Evolutionary conservation across 1,284 basidiomycete genomes (phyloP), one percentile per base, ranked within the genome.

Genomic region (Trametes hirsuta): DNA sequence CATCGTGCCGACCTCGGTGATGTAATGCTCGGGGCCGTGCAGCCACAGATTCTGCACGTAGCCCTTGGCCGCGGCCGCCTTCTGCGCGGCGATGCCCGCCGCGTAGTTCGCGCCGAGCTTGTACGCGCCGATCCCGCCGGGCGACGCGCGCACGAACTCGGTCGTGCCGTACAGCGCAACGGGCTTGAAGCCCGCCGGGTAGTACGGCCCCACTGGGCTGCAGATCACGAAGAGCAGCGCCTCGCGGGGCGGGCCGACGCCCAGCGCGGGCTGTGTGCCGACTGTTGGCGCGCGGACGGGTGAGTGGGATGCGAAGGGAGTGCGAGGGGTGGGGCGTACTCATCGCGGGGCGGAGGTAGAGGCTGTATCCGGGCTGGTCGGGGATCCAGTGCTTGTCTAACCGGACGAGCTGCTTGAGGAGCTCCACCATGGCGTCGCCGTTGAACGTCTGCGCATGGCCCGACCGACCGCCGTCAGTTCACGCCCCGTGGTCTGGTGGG

Each of bases 31-130:
- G 3, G 88, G 86, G 0, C 95, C 94, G 63, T 94, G 88, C 40
- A 98, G 79, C 96, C 97, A 98, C 6, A 99, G 83, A 74, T 97
- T 98, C 76, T 99, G 97, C 41, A 87, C 87, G 74, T 98, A 98
- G 12, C 97, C 97, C 61, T 86, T 76, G 50, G 84, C 76, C 0
- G 91, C 91, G n/a, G 94, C 97, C 61, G 86, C 78, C 68, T 90
- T 88, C 74, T 98, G 96, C 3, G 95, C 92, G 21, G 94, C 82
- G 30, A 97, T 88, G n/a, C 89, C 91, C 1, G 93, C 90, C 0
- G 93, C 94, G 72, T 97, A 97, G 80, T 97, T 97, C 30, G 91
- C 88, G 45, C 94, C 94, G 44, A 98, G 81, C 76, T 98, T 98
- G 82, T 81, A 97, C 11, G 90, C 91, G 47, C 95, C 95, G 47